These are phyloP conservation scores for Debaryomyces robertsiae DNA, from an alignment of 1,139 yeast species.

Conservation along the genomic window DNA sequence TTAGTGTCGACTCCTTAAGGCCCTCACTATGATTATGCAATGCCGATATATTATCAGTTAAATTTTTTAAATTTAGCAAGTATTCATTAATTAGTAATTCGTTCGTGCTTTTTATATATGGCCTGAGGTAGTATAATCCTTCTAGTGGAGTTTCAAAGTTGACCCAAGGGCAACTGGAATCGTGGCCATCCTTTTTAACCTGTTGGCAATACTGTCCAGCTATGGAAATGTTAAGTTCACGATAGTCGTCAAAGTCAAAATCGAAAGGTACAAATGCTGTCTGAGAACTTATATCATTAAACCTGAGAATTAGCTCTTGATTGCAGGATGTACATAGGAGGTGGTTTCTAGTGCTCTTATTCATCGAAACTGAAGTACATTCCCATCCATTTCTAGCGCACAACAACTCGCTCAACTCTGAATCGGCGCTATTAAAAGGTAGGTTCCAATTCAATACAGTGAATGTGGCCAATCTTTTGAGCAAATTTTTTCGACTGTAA, in stretches of 20 bases:
- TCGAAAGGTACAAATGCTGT: slow-evolving; percentile 17
- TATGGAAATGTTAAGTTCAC: slow-evolving; percentile 28
- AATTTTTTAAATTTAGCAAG: slow-evolving; percentile 28
- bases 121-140: slow-evolving; percentile 40
- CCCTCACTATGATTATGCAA: slow-evolving; percentile 19
- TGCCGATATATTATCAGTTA: slow-evolving; percentile 30
- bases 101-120: slow-evolving; percentile 36
- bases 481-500: slow-evolving; percentile 29
- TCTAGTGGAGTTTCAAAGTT: slow-evolving; percentile 38
- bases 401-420: slow-evolving; percentile 32
- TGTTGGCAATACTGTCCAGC: slow-evolving; percentile 28
- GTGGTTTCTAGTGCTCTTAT: slow-evolving; percentile 31
- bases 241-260: slow-evolving; percentile 26
- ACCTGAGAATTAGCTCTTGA: slow-evolving; percentile 31
- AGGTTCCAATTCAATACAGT: slow-evolving; percentile 40
- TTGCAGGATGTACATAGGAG: slow-evolving; percentile 39
- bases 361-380: slow-evolving; percentile 32
- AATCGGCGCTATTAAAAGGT: slow-evolving; percentile 20
- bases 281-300: slow-evolving; percentile 18
- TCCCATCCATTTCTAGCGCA: slow-evolving; percentile 50
- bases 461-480: slow-evolving; percentile 33
- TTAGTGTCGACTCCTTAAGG: slow-evolving; percentile 15
- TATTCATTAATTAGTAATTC: slow-evolving; percentile 31
- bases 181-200: slow-evolving; percentile 31
- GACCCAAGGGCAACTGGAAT: slow-evolving; percentile 39